Base-by-base conservation (phyloP, 2,329 filamentous ascomycete genomes). In the Kalmusia sp. region DNA sequence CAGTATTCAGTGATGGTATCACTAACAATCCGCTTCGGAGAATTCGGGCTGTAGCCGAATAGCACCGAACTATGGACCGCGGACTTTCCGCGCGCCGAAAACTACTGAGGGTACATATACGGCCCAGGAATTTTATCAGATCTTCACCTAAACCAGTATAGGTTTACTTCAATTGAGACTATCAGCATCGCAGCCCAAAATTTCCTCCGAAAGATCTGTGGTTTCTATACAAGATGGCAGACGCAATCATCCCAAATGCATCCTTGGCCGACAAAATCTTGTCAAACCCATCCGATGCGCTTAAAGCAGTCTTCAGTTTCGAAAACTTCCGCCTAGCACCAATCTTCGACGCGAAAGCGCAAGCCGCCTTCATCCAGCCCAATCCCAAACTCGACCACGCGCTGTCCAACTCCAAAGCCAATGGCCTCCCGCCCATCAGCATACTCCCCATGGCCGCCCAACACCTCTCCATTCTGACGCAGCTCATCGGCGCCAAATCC, bases 231-330 rank as follows among this genome's bases (percentile, higher is more conserved):
- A n/a, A n/a, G n/a, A n/a, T n/a, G n/a, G n/a, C n/a, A n/a, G n/a
- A n/a, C n/a, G n/a, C n/a, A n/a, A n/a, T n/a, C n/a, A n/a, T n/a
- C n/a, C n/a, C n/a, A n/a, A n/a, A n/a, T n/a, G n/a, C n/a, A n/a
- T n/a, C n/a, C n/a, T n/a, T n/a, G n/a, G n/a, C n/a, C n/a, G n/a
- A n/a, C n/a, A n/a, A n/a, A n/a, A n/a, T n/a, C n/a, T n/a, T n/a
- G n/a, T n/a, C n/a, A n/a, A n/a, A n/a, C n/a, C n/a, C n/a, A n/a
- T 17, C 22, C 34, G 34, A 38, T 15, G 19, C 15, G 27, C 28
- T 47, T 21, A 28, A 22, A 45, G 70, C 63, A 11, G 59, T 72
- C 62, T 69, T 72, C 38, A 65, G 35, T 40, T 52, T 45, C 22
- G 54, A 57, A n/a, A 57, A 57, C 28, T 53, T 57, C 45, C 50